Conservation (phyloP, 2,329 filamentous ascomycete genomes). For the Ramichloridium luteum region DNA sequence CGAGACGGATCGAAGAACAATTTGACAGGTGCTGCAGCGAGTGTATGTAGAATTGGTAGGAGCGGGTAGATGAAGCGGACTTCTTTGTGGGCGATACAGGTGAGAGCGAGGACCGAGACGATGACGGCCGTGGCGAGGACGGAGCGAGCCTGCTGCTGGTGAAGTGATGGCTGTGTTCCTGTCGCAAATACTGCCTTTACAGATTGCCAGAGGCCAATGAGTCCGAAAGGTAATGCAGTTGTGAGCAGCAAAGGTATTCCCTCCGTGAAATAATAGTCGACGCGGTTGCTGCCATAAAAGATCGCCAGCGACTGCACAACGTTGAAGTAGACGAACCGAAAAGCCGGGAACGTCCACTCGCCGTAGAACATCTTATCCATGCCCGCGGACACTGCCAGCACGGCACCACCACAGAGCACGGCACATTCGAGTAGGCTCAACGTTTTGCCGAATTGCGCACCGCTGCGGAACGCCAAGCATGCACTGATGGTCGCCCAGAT, state of each 20-base stretch:
- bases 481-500: slow-evolving; percentile 64
- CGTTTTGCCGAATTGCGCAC: slow-evolving; percentile 8
- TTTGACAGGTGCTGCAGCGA: slow-evolving; percentile 57
- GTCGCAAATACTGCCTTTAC: slow-evolving; percentile 8
- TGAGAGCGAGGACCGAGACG: slow-evolving; percentile 52
- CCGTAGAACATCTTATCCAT: slow-evolving; percentile 68
- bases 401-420: slow-evolving; percentile 32
- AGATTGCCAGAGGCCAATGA: slow-evolving; percentile 49
- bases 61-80: slow-evolving; percentile 93
- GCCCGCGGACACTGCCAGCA: slow-evolving; percentile 51
- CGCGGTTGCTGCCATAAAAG: slow-evolving; percentile 83
- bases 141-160: slow-evolving; percentile 21
- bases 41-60: slow-evolving; percentile 70
- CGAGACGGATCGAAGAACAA: slow-evolving; percentile 46
- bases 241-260: slow-evolving; percentile 79
- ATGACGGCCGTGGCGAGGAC: slow-evolving; percentile 46
- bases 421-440: slow-evolving; percentile 7
- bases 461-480: slow-evolving; percentile 36
- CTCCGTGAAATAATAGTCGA: slow-evolving; percentile 88
- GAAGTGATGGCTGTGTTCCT: slow-evolving; percentile 16
- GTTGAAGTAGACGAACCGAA: slow-evolving; percentile 85
- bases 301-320: slow-evolving; percentile 73
- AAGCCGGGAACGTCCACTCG: slow-evolving; percentile 75
- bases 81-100: slow-evolving; percentile 85
- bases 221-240: slow-evolving; percentile 65